Base-by-base conservation (phyloP, 2,329 filamentous ascomycete genomes). In the Onygena corvina region DNA sequence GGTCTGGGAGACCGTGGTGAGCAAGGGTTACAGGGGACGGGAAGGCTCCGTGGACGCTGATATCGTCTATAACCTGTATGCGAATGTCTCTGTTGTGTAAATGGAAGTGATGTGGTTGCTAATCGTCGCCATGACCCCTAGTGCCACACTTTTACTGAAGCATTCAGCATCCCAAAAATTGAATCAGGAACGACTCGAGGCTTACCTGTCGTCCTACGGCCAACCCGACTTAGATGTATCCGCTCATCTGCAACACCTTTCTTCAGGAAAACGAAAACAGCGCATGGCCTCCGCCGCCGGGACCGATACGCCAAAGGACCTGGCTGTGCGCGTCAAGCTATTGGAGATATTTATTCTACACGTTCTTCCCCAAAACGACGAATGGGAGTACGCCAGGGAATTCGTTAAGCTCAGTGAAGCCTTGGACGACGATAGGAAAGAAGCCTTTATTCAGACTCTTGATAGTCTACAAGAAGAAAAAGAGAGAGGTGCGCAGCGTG, bases 321-420 rank as follows among this genome's bases (percentile, higher is more conserved):
- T 94, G 30, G 83, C 85, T 57, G 81, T 86, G 3, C 78, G 88
- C 40, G 81, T 95, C 55, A 94, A 93, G 70, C 85, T 98, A 35
- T 78, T 98, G 46, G 92, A 98, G 68, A 75, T 98, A 6, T 98
- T 95, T 65, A 93, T 88, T 1, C 76, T 98, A 3, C 92, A 98
- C 62, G 86, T 96, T 5, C 78, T 98, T n/a, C 81, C 90, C 3
- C 78, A 87, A 48, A 96, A 95, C 58, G 81, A 86, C 50, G 88
- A 96, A 68, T 98, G 92, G 92, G 86, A 94, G 51, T 95, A 95
- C 59, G 87, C 92, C 3, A 79, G 80, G 52, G 86, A 94, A 58
- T 96, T 96, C 64, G 93, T 96, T 60, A 80, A 76, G 59, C 79
- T 87, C 60, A 92, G 82, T 64, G 81, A 90, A 42, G 80, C 94